These are phyloP conservation scores for Suhomyces bribrorum DNA, from an alignment of 1,139 yeast species.

Conservation along the genomic window DNA sequence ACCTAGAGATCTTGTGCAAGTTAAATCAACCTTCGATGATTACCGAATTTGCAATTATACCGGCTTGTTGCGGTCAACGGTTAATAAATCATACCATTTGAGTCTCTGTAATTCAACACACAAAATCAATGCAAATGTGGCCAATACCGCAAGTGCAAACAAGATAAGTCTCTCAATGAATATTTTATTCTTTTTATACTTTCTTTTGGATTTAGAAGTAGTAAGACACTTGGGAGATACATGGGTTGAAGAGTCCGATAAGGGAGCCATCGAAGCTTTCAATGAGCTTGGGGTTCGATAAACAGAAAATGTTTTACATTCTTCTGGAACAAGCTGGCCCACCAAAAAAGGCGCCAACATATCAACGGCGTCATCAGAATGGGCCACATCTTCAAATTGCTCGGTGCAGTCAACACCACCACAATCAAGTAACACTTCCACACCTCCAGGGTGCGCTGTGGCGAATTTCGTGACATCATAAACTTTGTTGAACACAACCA, in stretches of 20 bases:
- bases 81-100: slow-evolving; percentile 32
- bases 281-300: slow-evolving; percentile 11
- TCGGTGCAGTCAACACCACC: slow-evolving; percentile 75
- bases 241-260: neutral
- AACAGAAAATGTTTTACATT: slow-evolving; percentile 18
- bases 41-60: neutral
- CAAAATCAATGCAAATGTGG: slow-evolving; percentile 27
- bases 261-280: neutral
- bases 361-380: slow-evolving; percentile 43
- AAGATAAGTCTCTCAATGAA: slow-evolving; percentile 23
- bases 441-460: slow-evolving; percentile 67
- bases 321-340: slow-evolving; percentile 31
- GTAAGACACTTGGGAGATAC: neutral
- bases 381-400: slow-evolving; percentile 56
- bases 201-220: neutral
- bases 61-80: too few relatives aligned
- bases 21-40: neutral
- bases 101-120: slow-evolving; percentile 32
- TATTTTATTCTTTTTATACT: slow-evolving; percentile 8
- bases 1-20: too few relatives aligned
- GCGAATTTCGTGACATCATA: slow-evolving; percentile 57
- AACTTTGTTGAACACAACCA: slow-evolving; percentile 63
- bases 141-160: slow-evolving; percentile 23
- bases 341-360: slow-evolving; percentile 42
- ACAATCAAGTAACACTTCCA: slow-evolving; percentile 64